A percentile compares a stretch with the other conserved stretches of the same genome.
These are phyloP conservation scores for Amanita thiersii DNA, from an alignment of 768 basidiomycete species.

Conservation along the genomic window DNA sequence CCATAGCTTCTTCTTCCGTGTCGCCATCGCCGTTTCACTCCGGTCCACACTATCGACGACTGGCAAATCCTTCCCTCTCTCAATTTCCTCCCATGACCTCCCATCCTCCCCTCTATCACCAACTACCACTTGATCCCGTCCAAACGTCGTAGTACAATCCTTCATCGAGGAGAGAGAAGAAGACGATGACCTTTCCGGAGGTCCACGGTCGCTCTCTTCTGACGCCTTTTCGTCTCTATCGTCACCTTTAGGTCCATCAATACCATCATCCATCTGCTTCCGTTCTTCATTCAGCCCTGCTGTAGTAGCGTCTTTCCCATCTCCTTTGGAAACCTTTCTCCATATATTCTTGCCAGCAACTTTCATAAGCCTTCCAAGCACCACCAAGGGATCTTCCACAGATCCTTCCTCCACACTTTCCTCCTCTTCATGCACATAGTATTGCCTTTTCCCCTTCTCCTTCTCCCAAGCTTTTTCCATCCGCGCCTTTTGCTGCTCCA, in stretches of 20 bases:
- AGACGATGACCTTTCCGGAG: background rate
- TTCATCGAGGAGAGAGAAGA: background rate
- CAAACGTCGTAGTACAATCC: background rate
- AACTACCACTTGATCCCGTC: constrained; percentile 2
- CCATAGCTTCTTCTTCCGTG: constrained; percentile 5
- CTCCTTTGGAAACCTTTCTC: constrained; percentile 32
- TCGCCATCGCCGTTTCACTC: background rate
- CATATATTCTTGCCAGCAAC: constrained; percentile 42
- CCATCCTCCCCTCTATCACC: background rate
- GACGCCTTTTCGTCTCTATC: constrained; percentile 19
- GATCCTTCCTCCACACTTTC: constrained; percentile 11
- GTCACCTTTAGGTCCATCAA: background rate
- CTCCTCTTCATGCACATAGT: constrained; percentile 7
- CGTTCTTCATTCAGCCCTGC: constrained; percentile 13
- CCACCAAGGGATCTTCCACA: constrained; percentile 38
- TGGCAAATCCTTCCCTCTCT: constrained; percentile 11
- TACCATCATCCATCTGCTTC: constrained; percentile 8
- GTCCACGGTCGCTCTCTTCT: constrained; percentile 17
- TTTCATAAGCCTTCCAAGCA: constrained; percentile 44
- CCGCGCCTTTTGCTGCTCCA: constrained; percentile 23
- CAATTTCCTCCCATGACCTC: constrained; percentile 7
- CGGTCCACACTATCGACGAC: background rate
- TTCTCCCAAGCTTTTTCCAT: constrained; percentile 13
- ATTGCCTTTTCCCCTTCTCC: constrained; percentile 14
- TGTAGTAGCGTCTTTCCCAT: constrained; percentile 21